Base-by-base conservation (phyloP, 345 rosid species). In the Eutrema heterophyllum region DNA sequence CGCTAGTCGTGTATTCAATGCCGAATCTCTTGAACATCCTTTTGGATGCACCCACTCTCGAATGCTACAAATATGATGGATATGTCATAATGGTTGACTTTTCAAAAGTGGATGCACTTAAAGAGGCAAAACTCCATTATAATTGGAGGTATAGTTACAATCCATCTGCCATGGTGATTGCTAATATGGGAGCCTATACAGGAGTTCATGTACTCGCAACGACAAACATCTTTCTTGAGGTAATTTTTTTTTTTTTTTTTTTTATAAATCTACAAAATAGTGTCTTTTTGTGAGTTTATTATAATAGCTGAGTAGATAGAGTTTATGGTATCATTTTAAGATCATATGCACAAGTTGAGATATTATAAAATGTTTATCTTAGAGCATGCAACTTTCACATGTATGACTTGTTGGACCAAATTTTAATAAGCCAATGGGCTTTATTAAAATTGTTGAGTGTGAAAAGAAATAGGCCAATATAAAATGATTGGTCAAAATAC, bases 181-280 rank as follows among this genome's bases (percentile, higher is more conserved):
- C 0, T n/a, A 24, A 50, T 21, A 48, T 71, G 50, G 2, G 0
- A 2, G 1, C 1, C 7, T 26, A 0, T 7, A 2, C 1, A 0
- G 21, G 38, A 12, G 41, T 71, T 39, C 14, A 16, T 60, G 32
- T 29, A 21, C 51, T 71, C 9, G 2, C 49, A 60, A 50, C 43
- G 2, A 49, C 75, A n/a, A 29, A 18, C n/a, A 60, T 71, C 41
- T 60, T 59, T 62, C 51, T 60, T 39, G 75, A 71, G 75, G 60
- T 71, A 70, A 1, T 11, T 38, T 14, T 10, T 10, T 46, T 16
- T 11, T 14, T 0, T 15, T 4, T 10, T 5, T 4, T 4, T 9
- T 27, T 27, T 0, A 2, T 40, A 12, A 4, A 10, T 40, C 6
- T 39, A 13, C 0, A 40, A 40, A 60, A 9, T 3, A 6, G 24